Percentiles rank a stretch among this genome's conserved stretches.
These are phyloP conservation scores for Tulasnella calospora DNA, from an alignment of 768 basidiomycete genomes.

Conservation along the genomic window DNA sequence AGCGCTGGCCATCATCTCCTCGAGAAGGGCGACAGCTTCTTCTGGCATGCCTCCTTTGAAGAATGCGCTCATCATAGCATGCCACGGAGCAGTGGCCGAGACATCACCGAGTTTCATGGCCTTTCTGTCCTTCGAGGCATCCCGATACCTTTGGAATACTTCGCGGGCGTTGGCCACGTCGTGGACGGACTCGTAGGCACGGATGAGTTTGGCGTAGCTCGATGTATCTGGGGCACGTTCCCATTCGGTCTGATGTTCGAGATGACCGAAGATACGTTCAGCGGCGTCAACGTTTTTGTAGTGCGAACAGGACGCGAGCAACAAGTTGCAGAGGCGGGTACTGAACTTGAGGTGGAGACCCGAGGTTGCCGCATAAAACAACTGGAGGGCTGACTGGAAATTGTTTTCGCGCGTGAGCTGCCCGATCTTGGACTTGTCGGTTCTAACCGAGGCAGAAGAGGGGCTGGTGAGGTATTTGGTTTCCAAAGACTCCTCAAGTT, in stretches of 20 bases:
- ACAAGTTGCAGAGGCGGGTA: slow-evolving; percentile 44
- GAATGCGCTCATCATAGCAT: slow-evolving; percentile 70
- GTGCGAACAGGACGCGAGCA: slow-evolving; percentile 59
- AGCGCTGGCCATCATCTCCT: slow-evolving; percentile 59
- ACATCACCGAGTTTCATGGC: slow-evolving; percentile 28
- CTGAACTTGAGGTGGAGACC: slow-evolving; percentile 35
- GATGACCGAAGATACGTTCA: slow-evolving; percentile 57
- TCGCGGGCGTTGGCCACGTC: slow-evolving; percentile 51
- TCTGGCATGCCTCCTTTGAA: slow-evolving; percentile 60
- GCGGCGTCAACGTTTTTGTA: slow-evolving; percentile 57
- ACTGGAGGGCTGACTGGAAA: slow-evolving; percentile 60
- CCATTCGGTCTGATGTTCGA: slow-evolving; percentile 43
- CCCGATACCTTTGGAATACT: slow-evolving; percentile 58
- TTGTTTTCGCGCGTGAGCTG: slow-evolving; percentile 53
- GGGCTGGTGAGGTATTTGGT: slow-evolving; percentile 31
- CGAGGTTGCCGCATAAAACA: slow-evolving; percentile 60
- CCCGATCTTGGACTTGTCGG: slow-evolving; percentile 38
- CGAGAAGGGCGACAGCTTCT: slow-evolving; percentile 60
- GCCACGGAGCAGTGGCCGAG: slow-evolving; percentile 45
- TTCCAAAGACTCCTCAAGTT: slow-evolving; percentile 44
- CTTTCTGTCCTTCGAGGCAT: slow-evolving; percentile 23
- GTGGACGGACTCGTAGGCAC: slow-evolving; percentile 50
- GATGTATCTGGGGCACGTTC: slow-evolving; percentile 32
- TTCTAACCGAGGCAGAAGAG: slow-evolving; percentile 30
- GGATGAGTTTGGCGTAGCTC: slow-evolving; percentile 54